Conservation (phyloP, 768 basidiomycete species). For the Trametopsis cervina region DNA sequence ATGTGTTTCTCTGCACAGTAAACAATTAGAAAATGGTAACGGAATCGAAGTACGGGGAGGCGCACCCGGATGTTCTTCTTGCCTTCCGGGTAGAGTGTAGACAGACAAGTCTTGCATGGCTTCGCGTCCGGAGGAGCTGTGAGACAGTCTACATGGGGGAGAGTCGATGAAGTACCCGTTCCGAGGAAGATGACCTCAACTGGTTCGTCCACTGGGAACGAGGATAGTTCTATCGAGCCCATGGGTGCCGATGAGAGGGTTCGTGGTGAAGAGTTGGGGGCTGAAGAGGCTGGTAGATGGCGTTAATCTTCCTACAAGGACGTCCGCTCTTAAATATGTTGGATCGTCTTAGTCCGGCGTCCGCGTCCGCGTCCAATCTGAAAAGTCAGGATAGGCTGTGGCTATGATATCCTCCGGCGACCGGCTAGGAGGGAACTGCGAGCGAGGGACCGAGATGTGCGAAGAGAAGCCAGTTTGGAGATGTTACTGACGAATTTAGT, state of each 20-base stretch:
- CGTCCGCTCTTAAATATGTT: background rate
- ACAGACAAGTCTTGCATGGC: slow-evolving; percentile 60
- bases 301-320: background rate
- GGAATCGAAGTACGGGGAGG: background rate
- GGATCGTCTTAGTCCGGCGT: too few species aligned
- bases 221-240: slow-evolving; percentile 10
- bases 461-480: too few species aligned
- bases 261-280: background rate
- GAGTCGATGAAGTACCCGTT: slow-evolving; percentile 70
- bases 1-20: slow-evolving; percentile 57
- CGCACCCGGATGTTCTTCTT: slow-evolving; percentile 67
- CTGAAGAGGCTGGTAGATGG: background rate
- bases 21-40: background rate
- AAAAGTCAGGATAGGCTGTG: background rate
- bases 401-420: too few species aligned
- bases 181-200: slow-evolving; percentile 77
- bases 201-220: slow-evolving; percentile 11
- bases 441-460: too few species aligned
- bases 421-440: too few species aligned
- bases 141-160: slow-evolving; percentile 69
- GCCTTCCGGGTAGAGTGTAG: slow-evolving; percentile 60
- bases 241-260: slow-evolving; percentile 5
- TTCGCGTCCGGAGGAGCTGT: slow-evolving; percentile 51
- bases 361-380: background rate
- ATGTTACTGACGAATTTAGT: too few species aligned